Evolutionary conservation across 306 rosid genomes (phyloP), one percentile per base, ranked within the genome.

Genomic region (Cercis canadensis): DNA sequence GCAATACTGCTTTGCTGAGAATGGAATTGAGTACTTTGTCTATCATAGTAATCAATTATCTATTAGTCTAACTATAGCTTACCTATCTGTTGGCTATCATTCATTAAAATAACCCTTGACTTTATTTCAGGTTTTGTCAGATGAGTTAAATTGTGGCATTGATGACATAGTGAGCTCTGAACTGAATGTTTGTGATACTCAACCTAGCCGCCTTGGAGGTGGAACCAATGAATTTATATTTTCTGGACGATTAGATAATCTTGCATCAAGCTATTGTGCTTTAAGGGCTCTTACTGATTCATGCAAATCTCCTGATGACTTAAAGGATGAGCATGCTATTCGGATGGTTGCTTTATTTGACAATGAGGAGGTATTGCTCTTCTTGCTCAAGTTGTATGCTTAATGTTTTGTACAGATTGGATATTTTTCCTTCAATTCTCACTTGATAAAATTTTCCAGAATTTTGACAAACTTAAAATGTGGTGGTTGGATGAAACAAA

Each of bases 261-360:
- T 94, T 17, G 98, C 96, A 64, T 94, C 98, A 64, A 90, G 98
- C 81, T 94, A 81, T 82, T 90, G 98, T 80, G 94, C 97, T 4
- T 69, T 94, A 61, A 84, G 96, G 81, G 98, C 97, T 53, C 96
- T 94, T 50, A 77, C 86, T 74, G 98, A 90, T 82, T 90, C 98
- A 5, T 77, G 86, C 67, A 76, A 80, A 78, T 88, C 90, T 57
- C 74, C 81, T 51, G 67, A 73, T 58, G 88, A 84, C 78, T 78
- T 90, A 52, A 80, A 87, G 65, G 83, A 67, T 53, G 97, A 88
- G 56, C 89, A 86, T 32, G 86, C 92, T 52, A 76, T 94, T 69
- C 88, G 97, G 43, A 94, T 94, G 98, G 95, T 90, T 83, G 98
- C 98, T 72, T 85, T 94, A 73, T 94, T 94, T 89, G 98, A 94